These are phyloP conservation scores for Russula foetens DNA, from an alignment of 768 basidiomycete genomes.

Conservation along the genomic window DNA sequence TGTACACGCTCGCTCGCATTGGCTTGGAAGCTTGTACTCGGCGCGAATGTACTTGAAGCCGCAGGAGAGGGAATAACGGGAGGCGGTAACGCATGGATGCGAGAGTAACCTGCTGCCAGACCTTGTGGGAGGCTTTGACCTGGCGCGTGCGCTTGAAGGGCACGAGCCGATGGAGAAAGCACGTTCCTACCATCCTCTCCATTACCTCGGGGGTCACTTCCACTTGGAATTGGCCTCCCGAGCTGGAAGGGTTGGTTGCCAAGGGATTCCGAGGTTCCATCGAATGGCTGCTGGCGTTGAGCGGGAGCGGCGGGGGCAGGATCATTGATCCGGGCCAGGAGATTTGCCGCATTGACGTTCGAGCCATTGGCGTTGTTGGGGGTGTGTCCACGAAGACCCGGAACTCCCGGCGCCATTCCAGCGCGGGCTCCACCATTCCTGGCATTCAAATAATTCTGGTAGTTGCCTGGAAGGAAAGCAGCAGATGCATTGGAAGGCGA, in stretches of 20 bases:
- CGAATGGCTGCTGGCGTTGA: slow-evolving; percentile 22
- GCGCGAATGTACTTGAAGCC: slow-evolving; percentile 25
- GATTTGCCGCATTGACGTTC: slow-evolving; percentile 17
- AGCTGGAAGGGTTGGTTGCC: slow-evolving; percentile 35
- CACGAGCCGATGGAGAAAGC: slow-evolving; percentile 65
- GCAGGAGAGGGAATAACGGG: slow-evolving; percentile 32
- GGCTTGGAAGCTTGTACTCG: slow-evolving; percentile 23
- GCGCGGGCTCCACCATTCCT: slow-evolving; percentile 32
- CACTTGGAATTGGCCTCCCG: slow-evolving; percentile 27
- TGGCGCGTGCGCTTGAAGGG: slow-evolving; percentile 80
- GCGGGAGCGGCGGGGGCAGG: slow-evolving; percentile 16
- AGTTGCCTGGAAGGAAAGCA: slow-evolving; percentile 70
- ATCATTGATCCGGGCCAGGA: slow-evolving; percentile 21
- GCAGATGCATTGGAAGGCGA: slow-evolving; percentile 74
- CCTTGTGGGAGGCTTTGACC: slow-evolving; percentile 90
- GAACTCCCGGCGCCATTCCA: slow-evolving; percentile 18
- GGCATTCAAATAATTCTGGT: slow-evolving; percentile 52
- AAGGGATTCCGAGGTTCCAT: slow-evolving; percentile 28
- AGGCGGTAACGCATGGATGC: slow-evolving; percentile 66
- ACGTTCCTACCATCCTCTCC: slow-evolving; percentile 28
- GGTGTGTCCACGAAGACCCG: slow-evolving; percentile 20
- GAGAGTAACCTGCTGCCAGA: slow-evolving; percentile 82
- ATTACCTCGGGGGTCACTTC: slow-evolving; percentile 21
- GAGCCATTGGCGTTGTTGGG: slow-evolving; percentile 10
- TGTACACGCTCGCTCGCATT: slow-evolving; percentile 18